Evolutionary conservation across 1,284 basidiomycete genomes (phyloP).

Genomic region (Kalmanozyma brasiliensis): DNA sequence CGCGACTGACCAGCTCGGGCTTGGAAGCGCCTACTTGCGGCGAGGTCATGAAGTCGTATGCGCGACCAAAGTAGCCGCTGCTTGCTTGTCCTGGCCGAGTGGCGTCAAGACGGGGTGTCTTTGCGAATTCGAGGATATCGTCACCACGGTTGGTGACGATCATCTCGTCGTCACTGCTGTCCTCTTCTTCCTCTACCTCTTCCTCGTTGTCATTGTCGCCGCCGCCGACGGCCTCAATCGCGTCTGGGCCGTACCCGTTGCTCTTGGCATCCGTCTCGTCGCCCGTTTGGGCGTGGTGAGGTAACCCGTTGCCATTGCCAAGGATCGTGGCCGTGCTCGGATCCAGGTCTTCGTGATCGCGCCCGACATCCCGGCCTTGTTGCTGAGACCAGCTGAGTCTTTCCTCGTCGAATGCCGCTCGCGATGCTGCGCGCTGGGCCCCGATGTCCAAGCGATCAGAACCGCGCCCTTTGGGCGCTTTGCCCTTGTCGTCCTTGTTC

Average conservation of each 20-base stretch:
- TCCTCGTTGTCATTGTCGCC: conserved; percentile 11
- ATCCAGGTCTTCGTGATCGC: conserved; percentile 1
- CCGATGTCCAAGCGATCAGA: conserved; percentile 45
- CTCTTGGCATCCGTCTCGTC: no score
- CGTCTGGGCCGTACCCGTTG: no score
- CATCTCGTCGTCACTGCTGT: conserved; percentile 59
- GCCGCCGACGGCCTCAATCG: neutral
- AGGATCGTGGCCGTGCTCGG: neutral
- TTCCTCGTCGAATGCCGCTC: conserved; percentile 26
- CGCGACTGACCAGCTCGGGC: conserved; percentile 7
- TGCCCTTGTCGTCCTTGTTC: conserved; percentile 1
- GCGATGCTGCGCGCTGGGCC: conserved; percentile 37
- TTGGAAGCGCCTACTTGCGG: conserved; percentile 33
- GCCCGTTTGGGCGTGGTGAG: neutral
- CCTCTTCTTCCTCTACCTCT: conserved; percentile 26
- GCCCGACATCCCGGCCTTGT: neutral
- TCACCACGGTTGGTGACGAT: conserved; percentile 60
- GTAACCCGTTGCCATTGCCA: neutral
- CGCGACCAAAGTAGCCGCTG: conserved; percentile 49
- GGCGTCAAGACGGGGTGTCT: conserved; percentile 49
- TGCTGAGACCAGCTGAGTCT: conserved; percentile 11
- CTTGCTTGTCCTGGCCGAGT: conserved; percentile 28
- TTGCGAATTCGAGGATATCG: conserved; percentile 64
- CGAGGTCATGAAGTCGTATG: conserved; percentile 47
- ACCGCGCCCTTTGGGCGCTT: neutral